A percentile compares a stretch with the other conserved stretches of the same genome.
Evolutionary conservation across 2,329 filamentous ascomycete genomes (phyloP).

Genomic region (Pseudonectria foliicola): DNA sequence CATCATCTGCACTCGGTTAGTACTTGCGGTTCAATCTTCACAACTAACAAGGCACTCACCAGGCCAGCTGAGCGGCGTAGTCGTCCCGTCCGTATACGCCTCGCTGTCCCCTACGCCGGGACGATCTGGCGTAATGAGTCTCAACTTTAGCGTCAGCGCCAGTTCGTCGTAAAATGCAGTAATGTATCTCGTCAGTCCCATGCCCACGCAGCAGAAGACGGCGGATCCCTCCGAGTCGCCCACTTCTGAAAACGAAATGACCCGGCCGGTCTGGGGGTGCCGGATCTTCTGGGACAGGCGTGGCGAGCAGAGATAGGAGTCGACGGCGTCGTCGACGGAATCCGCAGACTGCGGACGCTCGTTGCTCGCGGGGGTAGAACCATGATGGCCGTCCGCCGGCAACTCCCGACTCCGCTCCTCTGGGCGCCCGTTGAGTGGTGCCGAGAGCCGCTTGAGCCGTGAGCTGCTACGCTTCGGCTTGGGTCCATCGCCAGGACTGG

Average conservation of each 20-base stretch:
- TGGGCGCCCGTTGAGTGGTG: conserved; percentile 34
- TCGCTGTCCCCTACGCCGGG: conserved; percentile 93
- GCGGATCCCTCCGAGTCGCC: conserved; percentile 86
- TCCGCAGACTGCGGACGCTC: conserved; percentile 74
- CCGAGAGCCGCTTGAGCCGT: conserved; percentile 51
- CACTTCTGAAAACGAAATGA: conserved; percentile 94
- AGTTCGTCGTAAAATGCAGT: conserved; percentile 97
- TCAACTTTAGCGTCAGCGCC: conserved; percentile 76
- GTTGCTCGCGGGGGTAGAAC: conserved; percentile 43
- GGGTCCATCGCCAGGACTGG: conserved; percentile 38
- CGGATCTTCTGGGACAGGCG: conserved; percentile 81
- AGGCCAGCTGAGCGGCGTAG: conserved; percentile 88
- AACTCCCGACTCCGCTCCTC: conserved; percentile 28
- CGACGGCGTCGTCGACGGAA: conserved; percentile 82
- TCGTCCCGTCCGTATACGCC: conserved; percentile 70
- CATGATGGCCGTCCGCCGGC: conserved; percentile 22
- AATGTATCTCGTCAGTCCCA: conserved; percentile 93
- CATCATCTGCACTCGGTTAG: conserved; percentile 53
- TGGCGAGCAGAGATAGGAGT: conserved; percentile 74
- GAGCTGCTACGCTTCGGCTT: conserved; percentile 50
- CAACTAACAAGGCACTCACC: conserved; percentile 46
- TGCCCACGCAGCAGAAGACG: conserved; percentile 94
- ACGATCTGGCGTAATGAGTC: conserved; percentile 87
- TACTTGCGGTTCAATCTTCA: background rate
- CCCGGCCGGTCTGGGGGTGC: conserved; percentile 77